Conservation (phyloP, 441 rosid species). For the Erodium trifolium region DNA sequence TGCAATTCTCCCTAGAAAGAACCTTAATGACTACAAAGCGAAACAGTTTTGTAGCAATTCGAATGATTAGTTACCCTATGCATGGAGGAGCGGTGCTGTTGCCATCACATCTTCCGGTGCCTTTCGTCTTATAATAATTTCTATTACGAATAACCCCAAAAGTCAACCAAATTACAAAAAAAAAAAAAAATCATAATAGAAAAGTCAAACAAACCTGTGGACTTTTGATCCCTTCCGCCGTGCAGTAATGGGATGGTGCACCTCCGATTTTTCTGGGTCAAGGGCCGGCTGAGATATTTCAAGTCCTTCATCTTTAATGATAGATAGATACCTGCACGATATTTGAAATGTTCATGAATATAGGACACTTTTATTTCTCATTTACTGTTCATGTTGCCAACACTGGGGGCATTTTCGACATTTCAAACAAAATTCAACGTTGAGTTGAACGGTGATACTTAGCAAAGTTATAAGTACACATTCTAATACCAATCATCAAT, state of each 20-base stretch:
- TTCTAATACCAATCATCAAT: too few relatives aligned
- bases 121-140: slow-evolving; percentile 67
- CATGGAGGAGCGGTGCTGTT: slow-evolving; percentile 83
- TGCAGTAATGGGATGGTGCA: slow-evolving; percentile 64
- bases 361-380: too few relatives aligned
- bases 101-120: slow-evolving; percentile 58
- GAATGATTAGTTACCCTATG: slow-evolving; percentile 42
- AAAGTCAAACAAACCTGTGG: slow-evolving; percentile 44
- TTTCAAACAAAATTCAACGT: too few relatives aligned
- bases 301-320: slow-evolving; percentile 16
- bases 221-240: slow-evolving; percentile 42
- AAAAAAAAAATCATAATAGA: not conserved
- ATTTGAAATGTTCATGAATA: not conserved
- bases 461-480: too few relatives aligned
- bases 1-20: too few relatives aligned
- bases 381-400: too few relatives aligned
- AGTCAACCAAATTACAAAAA: not conserved
- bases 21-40: too few relatives aligned
- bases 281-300: slow-evolving; percentile 15
- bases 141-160: slow-evolving; percentile 28
- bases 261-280: slow-evolving; percentile 44
- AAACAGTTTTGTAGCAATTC: not conserved
- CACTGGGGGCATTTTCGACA: too few relatives aligned
- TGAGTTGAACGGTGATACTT: too few relatives aligned
- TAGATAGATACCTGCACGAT: slow-evolving; percentile 37